Percentiles rank a stretch among this genome's conserved stretches.
phyloP scores from a whole-genome alignment of 768 basidiomycete species.

The Pisolithus marmoratus region DNA sequence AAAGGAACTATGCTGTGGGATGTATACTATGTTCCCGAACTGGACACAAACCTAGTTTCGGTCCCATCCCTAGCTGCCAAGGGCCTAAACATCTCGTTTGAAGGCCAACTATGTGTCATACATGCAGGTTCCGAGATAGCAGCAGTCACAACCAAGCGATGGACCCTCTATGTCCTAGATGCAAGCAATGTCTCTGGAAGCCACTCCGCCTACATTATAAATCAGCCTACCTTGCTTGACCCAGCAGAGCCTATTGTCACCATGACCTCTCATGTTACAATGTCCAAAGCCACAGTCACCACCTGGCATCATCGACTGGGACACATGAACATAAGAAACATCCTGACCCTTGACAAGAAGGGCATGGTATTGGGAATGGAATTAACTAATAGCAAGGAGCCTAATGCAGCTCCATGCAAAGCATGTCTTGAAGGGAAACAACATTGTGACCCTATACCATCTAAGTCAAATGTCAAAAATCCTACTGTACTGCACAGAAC shows the following conservation, averaged over 20 bases:
- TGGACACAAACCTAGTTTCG: conserved; percentile 15
- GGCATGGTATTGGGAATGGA: too few relatives aligned
- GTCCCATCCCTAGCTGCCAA: conserved; percentile 5
- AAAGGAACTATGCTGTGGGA: background rate
- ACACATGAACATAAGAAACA: background rate
- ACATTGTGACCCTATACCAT: too few relatives aligned
- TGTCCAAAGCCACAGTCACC: background rate
- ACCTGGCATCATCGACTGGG: background rate
- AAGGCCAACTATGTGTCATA: background rate
- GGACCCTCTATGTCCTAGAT: too few relatives aligned
- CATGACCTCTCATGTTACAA: background rate
- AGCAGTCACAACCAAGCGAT: too few relatives aligned
- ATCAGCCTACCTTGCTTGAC: background rate
- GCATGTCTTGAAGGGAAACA: too few relatives aligned
- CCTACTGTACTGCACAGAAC: too few relatives aligned
- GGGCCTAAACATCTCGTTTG: background rate
- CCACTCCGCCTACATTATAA: background rate
- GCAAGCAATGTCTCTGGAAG: background rate
- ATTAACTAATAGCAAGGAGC: too few relatives aligned
- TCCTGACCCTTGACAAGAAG: too few relatives aligned
- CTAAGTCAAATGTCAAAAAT: too few relatives aligned
- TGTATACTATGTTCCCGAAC: conserved; percentile 12
- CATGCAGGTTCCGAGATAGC: too few relatives aligned
- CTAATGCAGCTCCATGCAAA: too few relatives aligned
- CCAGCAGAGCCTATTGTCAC: background rate